Evolutionary conservation across 305 asterid species (phyloP).

Genomic region (Solanum chacoense): DNA sequence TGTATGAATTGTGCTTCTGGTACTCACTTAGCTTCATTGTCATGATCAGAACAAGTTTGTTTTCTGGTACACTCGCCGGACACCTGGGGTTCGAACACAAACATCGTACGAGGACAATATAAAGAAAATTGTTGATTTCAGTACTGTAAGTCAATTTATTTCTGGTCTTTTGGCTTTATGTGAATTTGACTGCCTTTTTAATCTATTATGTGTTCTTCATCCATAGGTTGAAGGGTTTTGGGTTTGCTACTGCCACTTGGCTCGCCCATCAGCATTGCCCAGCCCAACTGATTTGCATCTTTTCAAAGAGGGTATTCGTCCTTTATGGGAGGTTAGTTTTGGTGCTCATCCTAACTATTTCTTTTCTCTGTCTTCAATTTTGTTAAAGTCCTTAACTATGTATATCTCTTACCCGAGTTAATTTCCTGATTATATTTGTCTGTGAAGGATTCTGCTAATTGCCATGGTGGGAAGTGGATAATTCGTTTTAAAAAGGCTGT

Average conservation of each 20-base stretch:
- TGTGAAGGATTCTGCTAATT: constrained; percentile 76
- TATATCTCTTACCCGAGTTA: not conserved
- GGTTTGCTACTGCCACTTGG: constrained; percentile 89
- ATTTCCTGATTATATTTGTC: not conserved
- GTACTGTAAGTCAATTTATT: constrained; percentile 42
- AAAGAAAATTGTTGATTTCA: constrained; percentile 77
- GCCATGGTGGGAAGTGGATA: constrained; percentile 96
- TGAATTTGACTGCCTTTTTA: not conserved
- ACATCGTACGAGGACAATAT: constrained; percentile 88
- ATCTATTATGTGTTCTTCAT: not conserved
- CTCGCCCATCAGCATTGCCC: constrained; percentile 72
- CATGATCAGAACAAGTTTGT: constrained; percentile 63
- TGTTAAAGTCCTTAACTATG: not conserved
- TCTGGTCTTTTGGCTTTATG: not conserved
- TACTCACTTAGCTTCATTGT: not conserved
- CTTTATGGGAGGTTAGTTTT: constrained; percentile 81
- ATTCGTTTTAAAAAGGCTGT: constrained; percentile 81
- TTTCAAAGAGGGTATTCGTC: constrained; percentile 91
- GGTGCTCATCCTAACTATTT: not conserved
- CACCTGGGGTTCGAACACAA: constrained; percentile 82
- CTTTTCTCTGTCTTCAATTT: not conserved
- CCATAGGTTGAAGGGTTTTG: constrained; percentile 82
- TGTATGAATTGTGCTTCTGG: not conserved
- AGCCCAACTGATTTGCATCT: constrained; percentile 92
- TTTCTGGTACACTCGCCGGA: constrained; percentile 93